phyloP scores from a whole-genome alignment of 352 stramenopile species.

The Thalassiosira pacifica region DNA sequence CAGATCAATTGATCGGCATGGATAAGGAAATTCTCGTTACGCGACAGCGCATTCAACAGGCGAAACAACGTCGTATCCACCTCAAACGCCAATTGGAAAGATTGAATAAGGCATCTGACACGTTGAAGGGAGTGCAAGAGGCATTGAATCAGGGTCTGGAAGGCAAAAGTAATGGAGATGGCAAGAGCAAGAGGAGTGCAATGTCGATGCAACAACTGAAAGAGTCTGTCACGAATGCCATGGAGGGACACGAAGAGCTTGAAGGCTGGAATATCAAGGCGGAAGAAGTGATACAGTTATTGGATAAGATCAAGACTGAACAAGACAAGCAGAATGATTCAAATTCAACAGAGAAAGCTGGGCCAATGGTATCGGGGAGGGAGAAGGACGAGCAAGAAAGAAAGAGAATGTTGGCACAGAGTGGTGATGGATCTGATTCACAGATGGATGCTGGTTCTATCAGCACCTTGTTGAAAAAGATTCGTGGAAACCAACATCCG shows the following conservation, averaged over 20 bases:
- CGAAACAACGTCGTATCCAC: conserved; percentile 47
- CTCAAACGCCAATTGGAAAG: conserved; percentile 42
- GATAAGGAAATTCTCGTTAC: conserved; percentile 55
- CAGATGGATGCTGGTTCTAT: neutral
- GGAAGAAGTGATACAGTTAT: conserved; percentile 57
- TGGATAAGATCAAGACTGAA: conserved; percentile 67
- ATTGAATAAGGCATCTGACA: conserved; percentile 31
- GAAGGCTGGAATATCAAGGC: conserved; percentile 56
- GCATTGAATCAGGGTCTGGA: conserved; percentile 31
- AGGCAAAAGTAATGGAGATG: neutral
- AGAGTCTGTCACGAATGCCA: conserved; percentile 48
- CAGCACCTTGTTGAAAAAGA: conserved; percentile 54
- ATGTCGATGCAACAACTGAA: conserved; percentile 33
- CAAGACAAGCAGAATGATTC: conserved; percentile 29
- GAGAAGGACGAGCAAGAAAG: conserved; percentile 56
- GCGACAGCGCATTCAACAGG: conserved; percentile 44
- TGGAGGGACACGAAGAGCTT: conserved; percentile 60
- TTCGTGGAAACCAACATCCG: conserved; percentile 41
- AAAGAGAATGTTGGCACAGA: conserved; percentile 44
- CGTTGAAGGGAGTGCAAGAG: conserved; percentile 31
- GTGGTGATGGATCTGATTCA: too few relatives aligned
- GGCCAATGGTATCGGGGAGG: conserved; percentile 28
- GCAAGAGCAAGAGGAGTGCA: neutral
- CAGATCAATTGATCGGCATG: conserved; percentile 54
- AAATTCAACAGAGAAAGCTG: neutral